Base-by-base conservation (phyloP, 768 basidiomycete species). In the Lentinula guzmanii region DNA sequence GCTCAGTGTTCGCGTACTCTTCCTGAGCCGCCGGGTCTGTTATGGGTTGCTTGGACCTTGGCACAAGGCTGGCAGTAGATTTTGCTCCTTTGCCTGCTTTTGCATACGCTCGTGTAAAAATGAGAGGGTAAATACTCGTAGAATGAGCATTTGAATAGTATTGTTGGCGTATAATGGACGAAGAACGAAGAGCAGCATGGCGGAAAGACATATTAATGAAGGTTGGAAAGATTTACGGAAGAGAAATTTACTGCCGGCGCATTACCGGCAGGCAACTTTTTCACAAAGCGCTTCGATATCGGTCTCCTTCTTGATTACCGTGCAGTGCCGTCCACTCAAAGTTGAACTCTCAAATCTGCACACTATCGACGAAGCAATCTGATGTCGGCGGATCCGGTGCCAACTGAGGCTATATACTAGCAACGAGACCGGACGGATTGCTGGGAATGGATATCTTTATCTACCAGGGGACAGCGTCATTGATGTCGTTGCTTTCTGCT, bases 41-140 rank as follows among this genome's bases (percentile, higher is more conserved):
- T 33, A 91, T 80, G 34, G 77, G 80, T 45, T 82, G 82, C 68
- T 87, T 77, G 3, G 91, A 92, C 37, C 85, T 83, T 0, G 91
- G 90, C 41, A 89, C 73, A 61, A 92, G 78, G 39, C 74, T 74
- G 18, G 80, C 76, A 1, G 90, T 89, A 2, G 85, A 80, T 65
- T 77, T 80, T 45, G 52, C 18, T 69, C 43, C 45, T 69, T 77
- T 74, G 11, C 55, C 41, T 11, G 41, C 55, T 24, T 56, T 56
- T 13, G 55, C 55, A 7, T 52, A 52, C 34, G 51, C 33, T 18
- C 34, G 28, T 15, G n/a, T 18, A 10, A 52, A 18, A 6, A 31
- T 24, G 28, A 16, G n/a, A n/a, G 51, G 9, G 46, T 0, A 54
- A 24, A 41, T 5, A 33, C 35, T 39, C 18, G 53, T 39, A 21